Conservation (phyloP, 371 early-diverging fungal genomes). For the Smittium mucronatum region DNA sequence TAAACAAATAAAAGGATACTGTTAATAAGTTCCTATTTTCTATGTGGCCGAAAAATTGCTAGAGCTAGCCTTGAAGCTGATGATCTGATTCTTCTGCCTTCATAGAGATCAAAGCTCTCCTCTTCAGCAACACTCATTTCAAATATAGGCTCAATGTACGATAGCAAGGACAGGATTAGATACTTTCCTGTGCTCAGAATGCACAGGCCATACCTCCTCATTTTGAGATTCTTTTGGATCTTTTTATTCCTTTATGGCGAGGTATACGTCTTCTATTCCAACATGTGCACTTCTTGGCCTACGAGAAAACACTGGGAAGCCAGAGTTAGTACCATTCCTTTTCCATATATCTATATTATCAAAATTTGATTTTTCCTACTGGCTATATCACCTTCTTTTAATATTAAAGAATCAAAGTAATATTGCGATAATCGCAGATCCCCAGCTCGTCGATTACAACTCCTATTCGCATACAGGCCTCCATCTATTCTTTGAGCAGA, state of each 20-base stretch:
- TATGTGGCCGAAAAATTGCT: too few species aligned
- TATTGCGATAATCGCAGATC: conserved; percentile 64
- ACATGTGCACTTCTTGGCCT: conserved; percentile 24
- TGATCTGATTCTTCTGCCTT: too few species aligned
- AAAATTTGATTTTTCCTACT: neutral
- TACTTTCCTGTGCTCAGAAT: neutral
- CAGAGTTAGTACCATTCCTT: neutral
- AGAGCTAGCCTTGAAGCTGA: too few species aligned
- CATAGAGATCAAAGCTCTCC: too few species aligned
- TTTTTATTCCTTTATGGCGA: conserved; percentile 22
- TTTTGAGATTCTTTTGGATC: conserved; percentile 21
- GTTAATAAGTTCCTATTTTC: too few species aligned
- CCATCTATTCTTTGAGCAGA: conserved; percentile 44
- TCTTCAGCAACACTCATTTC: too few species aligned
- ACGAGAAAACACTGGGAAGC: conserved; percentile 8
- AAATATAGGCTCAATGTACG: too few species aligned
- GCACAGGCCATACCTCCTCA: conserved; percentile 1
- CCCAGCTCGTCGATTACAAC: conserved; percentile 80
- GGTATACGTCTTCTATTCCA: conserved; percentile 19
- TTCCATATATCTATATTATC: neutral
- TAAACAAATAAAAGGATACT: too few species aligned
- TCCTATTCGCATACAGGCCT: conserved; percentile 54
- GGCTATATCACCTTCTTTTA: too few species aligned
- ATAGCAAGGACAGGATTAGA: neutral
- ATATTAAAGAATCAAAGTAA: neutral